phyloP scores from a whole-genome alignment of 2,329 filamentous ascomycete species.

The Aspergillus fructus region DNA sequence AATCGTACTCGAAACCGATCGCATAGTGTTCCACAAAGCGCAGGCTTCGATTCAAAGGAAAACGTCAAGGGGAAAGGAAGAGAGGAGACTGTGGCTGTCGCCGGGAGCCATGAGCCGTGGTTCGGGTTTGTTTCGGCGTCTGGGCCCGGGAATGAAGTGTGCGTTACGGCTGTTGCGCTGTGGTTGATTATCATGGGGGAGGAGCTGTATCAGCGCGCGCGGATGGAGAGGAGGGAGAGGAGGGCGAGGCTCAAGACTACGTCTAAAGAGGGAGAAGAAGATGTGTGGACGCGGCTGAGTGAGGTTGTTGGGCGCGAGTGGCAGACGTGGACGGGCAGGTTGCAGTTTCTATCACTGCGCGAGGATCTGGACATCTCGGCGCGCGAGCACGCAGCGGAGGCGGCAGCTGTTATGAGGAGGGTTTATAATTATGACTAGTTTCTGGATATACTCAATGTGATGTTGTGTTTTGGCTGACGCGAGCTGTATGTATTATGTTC shows the following conservation, averaged over 20 bases:
- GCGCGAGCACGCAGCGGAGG: slow-evolving; percentile 21
- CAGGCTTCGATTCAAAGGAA: too few species aligned
- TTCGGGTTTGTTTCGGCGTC: neutral
- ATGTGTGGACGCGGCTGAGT: neutral
- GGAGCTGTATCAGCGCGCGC: slow-evolving; percentile 17
- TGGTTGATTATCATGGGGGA: slow-evolving; percentile 25
- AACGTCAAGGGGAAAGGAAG: neutral
- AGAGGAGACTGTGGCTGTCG: neutral
- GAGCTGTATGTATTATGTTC: too few species aligned
- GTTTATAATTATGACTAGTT: slow-evolving; percentile 3
- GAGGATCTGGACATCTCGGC: slow-evolving; percentile 19
- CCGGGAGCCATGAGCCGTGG: neutral
- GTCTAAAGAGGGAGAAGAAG: neutral
- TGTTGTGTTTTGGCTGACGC: neutral
- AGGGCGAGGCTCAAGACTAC: neutral
- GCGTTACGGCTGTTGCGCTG: slow-evolving; percentile 10
- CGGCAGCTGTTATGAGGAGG: slow-evolving; percentile 22
- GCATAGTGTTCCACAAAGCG: too few species aligned
- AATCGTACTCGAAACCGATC: too few species aligned
- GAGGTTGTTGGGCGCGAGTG: slow-evolving; percentile 13
- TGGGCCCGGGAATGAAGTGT: neutral
- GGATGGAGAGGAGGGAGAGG: neutral
- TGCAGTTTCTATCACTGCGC: slow-evolving; percentile 18
- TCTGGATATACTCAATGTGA: too few species aligned
- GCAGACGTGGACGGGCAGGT: slow-evolving; percentile 18